Conservation (phyloP, 768 basidiomycete genomes). For the Cystofilobasidium macerans region DNA sequence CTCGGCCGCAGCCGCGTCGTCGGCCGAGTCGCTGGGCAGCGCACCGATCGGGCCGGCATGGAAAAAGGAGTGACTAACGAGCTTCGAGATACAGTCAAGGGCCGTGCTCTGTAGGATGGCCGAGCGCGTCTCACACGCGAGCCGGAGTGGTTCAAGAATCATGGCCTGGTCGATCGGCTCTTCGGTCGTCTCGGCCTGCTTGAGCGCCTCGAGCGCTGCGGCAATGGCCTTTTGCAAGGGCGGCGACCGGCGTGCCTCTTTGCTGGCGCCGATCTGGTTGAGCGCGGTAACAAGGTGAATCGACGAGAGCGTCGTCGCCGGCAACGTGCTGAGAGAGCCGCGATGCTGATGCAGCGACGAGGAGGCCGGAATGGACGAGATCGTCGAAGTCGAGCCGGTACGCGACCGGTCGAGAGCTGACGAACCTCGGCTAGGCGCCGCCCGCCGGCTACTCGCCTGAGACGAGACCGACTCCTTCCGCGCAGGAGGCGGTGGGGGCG, state of each 20-base stretch:
- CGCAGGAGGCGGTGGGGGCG: neutral
- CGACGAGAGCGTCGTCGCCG: conserved; percentile 24
- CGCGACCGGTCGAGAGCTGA: neutral
- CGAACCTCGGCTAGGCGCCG: neutral
- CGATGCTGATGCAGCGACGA: neutral
- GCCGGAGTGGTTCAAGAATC: conserved; percentile 86
- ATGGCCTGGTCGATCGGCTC: conserved; percentile 25
- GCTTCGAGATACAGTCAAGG: conserved; percentile 91
- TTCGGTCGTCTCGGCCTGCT: neutral
- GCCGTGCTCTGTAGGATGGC: conserved; percentile 94
- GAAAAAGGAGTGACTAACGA: conserved; percentile 96
- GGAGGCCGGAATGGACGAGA: conserved; percentile 1
- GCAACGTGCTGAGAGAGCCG: conserved; percentile 19
- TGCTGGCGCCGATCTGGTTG: conserved; percentile 15
- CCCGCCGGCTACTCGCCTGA: neutral
- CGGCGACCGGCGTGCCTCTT: conserved; percentile 23
- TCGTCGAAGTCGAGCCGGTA: conserved; percentile 10
- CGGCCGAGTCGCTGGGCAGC: conserved; percentile 45
- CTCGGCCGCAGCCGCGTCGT: conserved; percentile 43
- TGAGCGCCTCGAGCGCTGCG: conserved; percentile 20
- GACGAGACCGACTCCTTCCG: neutral
- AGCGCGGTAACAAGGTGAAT: conserved; percentile 25
- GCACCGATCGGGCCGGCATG: conserved; percentile 7
- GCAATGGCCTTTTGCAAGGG: conserved; percentile 22
- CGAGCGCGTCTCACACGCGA: conserved; percentile 88